These are phyloP conservation scores for Entomortierella parvispora DNA, from an alignment of 192 early-diverging fungal genomes.

Conservation along the genomic window DNA sequence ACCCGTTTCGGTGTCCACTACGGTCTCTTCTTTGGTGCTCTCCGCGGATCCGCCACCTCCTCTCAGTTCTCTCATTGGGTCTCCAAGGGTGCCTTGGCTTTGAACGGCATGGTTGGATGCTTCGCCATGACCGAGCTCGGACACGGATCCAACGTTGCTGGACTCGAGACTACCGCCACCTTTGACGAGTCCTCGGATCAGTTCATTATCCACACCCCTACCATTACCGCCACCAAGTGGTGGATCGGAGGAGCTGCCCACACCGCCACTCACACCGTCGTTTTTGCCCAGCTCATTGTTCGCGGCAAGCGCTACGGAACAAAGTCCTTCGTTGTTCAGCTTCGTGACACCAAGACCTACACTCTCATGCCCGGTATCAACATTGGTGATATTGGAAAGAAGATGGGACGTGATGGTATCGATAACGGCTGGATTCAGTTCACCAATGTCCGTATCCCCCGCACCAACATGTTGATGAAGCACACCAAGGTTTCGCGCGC, in stretches of 20 bases:
- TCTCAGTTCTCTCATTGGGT: constrained; percentile 89
- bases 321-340: constrained; percentile 90
- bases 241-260: constrained; percentile 98
- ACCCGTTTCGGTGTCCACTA: constrained; percentile 92
- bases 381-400: constrained; percentile 94
- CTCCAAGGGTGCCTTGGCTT: constrained; percentile 80
- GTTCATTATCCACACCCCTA: constrained; percentile 86
- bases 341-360: constrained; percentile 86
- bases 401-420: constrained; percentile 92
- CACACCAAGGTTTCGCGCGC: constrained; percentile 86
- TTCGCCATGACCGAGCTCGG: constrained; percentile 95
- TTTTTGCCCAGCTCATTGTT: constrained; percentile 88
- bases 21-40: constrained; percentile 88
- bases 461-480: constrained; percentile 93
- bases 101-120: constrained; percentile 88
- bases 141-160: constrained; percentile 91
- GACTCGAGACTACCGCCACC: constrained; percentile 94
- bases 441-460: constrained; percentile 90
- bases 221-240: constrained; percentile 90
- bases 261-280: constrained; percentile 82
- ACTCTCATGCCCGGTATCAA: constrained; percentile 83
- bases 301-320: constrained; percentile 84
- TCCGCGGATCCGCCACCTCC: constrained; percentile 85
- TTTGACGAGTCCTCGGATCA: constrained; percentile 85
- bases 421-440: constrained; percentile 96